These are phyloP conservation scores for Ustilago bromivora DNA, from an alignment of 1,284 basidiomycete genomes.

Conservation along the genomic window DNA sequence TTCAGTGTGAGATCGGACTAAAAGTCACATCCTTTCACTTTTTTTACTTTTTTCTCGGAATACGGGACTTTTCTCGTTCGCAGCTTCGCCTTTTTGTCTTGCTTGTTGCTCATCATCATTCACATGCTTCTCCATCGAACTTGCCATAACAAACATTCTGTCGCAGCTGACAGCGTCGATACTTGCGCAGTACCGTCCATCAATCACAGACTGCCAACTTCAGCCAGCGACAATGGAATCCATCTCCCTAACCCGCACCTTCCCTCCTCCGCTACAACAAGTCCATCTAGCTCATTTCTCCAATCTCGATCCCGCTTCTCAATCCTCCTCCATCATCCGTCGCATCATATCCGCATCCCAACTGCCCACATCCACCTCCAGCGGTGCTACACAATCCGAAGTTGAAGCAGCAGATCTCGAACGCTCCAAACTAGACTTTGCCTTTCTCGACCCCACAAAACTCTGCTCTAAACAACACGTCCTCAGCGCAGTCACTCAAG, in stretches of 20 bases:
- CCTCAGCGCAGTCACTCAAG: slow-evolving; percentile 40
- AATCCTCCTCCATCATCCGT: slow-evolving; percentile 39
- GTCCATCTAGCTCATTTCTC: slow-evolving; percentile 50
- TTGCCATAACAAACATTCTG: too few relatives aligned
- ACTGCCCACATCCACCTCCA: slow-evolving; percentile 16
- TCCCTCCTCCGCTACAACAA: slow-evolving; percentile 29
- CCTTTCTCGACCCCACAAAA: slow-evolving; percentile 51
- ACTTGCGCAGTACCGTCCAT: too few relatives aligned
- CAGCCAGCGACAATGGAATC: slow-evolving; percentile 35
- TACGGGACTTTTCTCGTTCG: too few relatives aligned
- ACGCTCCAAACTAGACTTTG: slow-evolving; percentile 40
- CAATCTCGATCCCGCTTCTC: slow-evolving; percentile 31
- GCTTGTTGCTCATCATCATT: too few relatives aligned
- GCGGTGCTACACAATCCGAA: slow-evolving; percentile 13
- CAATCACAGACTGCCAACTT: too few relatives aligned
- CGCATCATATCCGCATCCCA: slow-evolving; percentile 49
- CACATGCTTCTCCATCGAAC: too few relatives aligned
- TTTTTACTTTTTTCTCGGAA: too few relatives aligned
- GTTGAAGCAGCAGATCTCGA: slow-evolving; percentile 29
- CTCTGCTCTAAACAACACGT: slow-evolving; percentile 46
- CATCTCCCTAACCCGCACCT: slow-evolving; percentile 23
- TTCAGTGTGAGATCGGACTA: too few relatives aligned
- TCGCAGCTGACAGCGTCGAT: too few relatives aligned
- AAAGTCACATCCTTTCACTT: too few relatives aligned
- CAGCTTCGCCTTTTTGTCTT: too few relatives aligned